Conservation (phyloP, 2,329 filamentous ascomycete genomes). For the Ascochyta viciae-villosae region DNA sequence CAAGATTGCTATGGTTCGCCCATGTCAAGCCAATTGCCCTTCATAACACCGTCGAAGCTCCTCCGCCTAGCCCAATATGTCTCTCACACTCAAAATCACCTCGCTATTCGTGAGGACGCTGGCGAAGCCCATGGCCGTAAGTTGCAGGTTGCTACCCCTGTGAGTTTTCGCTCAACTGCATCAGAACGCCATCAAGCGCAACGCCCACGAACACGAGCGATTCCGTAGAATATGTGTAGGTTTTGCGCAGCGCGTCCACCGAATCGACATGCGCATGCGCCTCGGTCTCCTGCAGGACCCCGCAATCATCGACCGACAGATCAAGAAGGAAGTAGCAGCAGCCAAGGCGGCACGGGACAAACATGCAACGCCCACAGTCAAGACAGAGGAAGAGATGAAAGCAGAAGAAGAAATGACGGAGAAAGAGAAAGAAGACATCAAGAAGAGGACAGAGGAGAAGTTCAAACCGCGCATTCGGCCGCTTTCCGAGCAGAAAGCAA, state of each 20-base stretch:
- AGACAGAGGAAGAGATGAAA: slow-evolving; percentile 66
- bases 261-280: slow-evolving; percentile 72
- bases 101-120: slow-evolving; percentile 70
- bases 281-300: slow-evolving; percentile 69
- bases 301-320: slow-evolving; percentile 61
- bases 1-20: slow-evolving; percentile 14
- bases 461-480: slow-evolving; percentile 65
- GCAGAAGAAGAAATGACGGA: slow-evolving; percentile 61
- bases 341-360: slow-evolving; percentile 62
- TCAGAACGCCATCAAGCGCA: slow-evolving; percentile 71
- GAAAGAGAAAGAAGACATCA: slow-evolving; percentile 57
- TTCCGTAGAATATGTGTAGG: slow-evolving; percentile 68
- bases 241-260: slow-evolving; percentile 69
- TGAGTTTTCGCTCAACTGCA: slow-evolving; percentile 1
- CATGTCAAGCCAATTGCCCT: slow-evolving; percentile 15
- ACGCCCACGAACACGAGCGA: slow-evolving; percentile 72
- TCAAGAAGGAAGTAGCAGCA: slow-evolving; percentile 61
- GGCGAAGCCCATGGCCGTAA: slow-evolving; percentile 72
- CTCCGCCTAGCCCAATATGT: slow-evolving; percentile 55
- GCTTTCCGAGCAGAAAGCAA: slow-evolving; percentile 70
- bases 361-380: slow-evolving; percentile 63
- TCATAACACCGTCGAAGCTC: slow-evolving; percentile 5
- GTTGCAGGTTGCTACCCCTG: slow-evolving; percentile 18
- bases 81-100: slow-evolving; percentile 70
- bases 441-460: slow-evolving; percentile 50